These are phyloP conservation scores for Fusarium irregulare DNA, from an alignment of 2,329 filamentous ascomycete species.

Conservation along the genomic window DNA sequence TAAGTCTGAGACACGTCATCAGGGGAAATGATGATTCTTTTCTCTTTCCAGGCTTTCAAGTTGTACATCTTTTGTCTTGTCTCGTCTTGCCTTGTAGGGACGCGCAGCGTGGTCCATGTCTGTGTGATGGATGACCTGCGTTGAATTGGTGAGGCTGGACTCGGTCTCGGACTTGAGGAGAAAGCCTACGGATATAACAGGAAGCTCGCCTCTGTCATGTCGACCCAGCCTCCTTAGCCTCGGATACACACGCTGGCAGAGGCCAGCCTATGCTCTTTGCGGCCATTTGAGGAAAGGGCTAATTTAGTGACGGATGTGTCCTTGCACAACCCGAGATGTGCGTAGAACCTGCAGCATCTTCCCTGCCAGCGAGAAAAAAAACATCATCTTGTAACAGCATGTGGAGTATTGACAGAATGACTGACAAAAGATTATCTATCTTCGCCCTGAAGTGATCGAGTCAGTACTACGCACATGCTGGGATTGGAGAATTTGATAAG, in stretches of 20 bases:
- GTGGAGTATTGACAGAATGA: not conserved
- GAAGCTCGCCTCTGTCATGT: not conserved
- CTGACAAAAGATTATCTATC: not conserved
- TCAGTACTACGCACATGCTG: not conserved
- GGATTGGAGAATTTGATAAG: not conserved
- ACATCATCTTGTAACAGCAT: not conserved
- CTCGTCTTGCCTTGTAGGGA: not conserved
- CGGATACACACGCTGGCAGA: not conserved
- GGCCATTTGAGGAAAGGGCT: not conserved
- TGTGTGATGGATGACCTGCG: not conserved
- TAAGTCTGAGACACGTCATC: conserved; percentile 36
- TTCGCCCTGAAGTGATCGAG: not conserved
- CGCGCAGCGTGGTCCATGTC: not conserved
- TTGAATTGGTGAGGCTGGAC: not conserved
- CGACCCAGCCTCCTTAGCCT: not conserved
- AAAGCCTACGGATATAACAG: not conserved
- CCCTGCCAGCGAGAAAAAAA: not conserved
- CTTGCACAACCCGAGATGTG: not conserved
- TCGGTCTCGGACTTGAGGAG: not conserved
- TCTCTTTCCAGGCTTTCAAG: not conserved
- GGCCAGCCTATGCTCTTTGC: conserved; percentile 1
- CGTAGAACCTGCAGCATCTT: not conserved
- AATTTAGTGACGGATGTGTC: not conserved
- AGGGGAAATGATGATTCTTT: not conserved
- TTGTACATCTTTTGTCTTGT: not conserved